Evolutionary conservation across 2,329 filamentous ascomycete species (phyloP).

Genomic region (Aureobasidium sp.): DNA sequence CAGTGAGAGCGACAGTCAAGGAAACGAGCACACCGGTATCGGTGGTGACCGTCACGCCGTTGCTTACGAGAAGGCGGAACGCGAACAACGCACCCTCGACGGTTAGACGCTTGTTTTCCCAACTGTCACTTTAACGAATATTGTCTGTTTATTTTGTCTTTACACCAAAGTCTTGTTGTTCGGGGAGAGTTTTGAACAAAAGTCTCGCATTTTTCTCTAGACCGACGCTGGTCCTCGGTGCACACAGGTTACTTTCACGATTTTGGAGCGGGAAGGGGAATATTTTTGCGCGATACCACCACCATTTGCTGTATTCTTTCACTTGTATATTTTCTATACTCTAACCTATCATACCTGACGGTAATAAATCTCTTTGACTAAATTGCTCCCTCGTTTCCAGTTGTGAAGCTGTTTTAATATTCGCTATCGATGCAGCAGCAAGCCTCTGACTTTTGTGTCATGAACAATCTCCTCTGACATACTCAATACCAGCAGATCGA

Average conservation of each 20-base stretch:
- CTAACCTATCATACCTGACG: neutral
- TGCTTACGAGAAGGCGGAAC: constrained; percentile 37
- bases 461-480: too few relatives aligned
- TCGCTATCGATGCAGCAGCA: too few relatives aligned
- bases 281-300: constrained; percentile 7
- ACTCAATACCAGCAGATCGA: too few relatives aligned
- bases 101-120: neutral
- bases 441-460: too few relatives aligned
- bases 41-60: constrained; percentile 45
- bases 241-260: neutral
- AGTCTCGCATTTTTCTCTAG: neutral
- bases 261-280: neutral
- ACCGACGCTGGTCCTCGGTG: constrained; percentile 12
- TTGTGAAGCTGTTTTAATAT: too few relatives aligned
- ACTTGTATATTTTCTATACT: neutral
- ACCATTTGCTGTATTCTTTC: neutral
- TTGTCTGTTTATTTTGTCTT: neutral
- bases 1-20: constrained; percentile 32
- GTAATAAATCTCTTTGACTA: neutral
- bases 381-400: too few relatives aligned
- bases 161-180: neutral
- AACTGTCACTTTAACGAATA: neutral
- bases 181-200: neutral
- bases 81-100: constrained; percentile 12
- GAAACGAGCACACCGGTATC: constrained; percentile 39